Base-by-base conservation (phyloP, 345 rosid genomes). In the Adansonia digitata region DNA sequence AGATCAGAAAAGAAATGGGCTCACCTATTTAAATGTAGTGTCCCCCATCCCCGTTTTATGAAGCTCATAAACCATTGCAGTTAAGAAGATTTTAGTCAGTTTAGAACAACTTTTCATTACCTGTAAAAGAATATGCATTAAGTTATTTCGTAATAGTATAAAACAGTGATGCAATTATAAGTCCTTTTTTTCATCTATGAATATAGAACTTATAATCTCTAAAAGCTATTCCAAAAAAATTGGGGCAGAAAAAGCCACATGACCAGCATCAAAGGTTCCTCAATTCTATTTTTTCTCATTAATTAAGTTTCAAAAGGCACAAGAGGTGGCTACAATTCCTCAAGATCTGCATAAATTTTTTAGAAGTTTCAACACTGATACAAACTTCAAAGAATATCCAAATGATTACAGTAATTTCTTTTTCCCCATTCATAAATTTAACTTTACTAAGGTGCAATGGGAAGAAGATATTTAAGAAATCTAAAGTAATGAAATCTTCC, bases 31-130 rank as follows among this genome's bases (percentile, higher is more conserved):
- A 74, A 94, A 92, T 18, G 85, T 87, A 45, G 95, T 92, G 82
- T 91, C 98, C 8, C 89, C 86, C 94, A 92, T 90, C 78, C 98
- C 98, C 39, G 98, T 92, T 84, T 90, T 92, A 72, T 94, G 92
- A 48, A 92, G 98, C 83, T 94, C 98, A 10, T 88, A 87, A 40
- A 92, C 97, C 98, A 94, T 91, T 61, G 98, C 98, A 1, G 94
- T 86, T 86, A 94, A 86, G 85, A 89, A 92, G 27, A 94, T 91
- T 84, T 92, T 94, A 80, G 92, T 81, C 10, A 91, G 79, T 71
- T 82, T 91, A 4, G 98, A 86, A 60, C 87, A 78, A 71, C 81
- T 85, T 85, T 84, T 92, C 92, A 94, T 92, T 26, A 94, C 85
- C 96, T 91, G 86, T 74, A 77, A 81, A n/a, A 68, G 39, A 20